phyloP scores from a whole-genome alignment of 306 rosid species.

The Cajanus cajan region DNA sequence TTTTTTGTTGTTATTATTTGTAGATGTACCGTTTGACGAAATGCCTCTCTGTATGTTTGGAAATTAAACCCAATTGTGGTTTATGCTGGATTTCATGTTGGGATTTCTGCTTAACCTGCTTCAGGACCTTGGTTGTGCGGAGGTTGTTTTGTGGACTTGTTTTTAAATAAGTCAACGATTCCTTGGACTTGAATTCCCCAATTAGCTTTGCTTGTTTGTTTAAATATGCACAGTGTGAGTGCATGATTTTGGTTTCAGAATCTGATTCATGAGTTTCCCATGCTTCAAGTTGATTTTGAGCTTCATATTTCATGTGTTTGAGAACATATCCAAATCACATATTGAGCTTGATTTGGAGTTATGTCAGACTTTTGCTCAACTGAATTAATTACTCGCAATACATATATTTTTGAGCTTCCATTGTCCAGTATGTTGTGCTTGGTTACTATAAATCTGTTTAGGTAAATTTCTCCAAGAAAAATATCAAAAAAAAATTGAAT shows the following conservation, averaged over 20 bases:
- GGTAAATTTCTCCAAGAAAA: too few relatives aligned
- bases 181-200: background rate
- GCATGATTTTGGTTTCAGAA: background rate
- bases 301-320: background rate
- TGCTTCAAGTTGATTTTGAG: background rate
- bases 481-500: too few relatives aligned
- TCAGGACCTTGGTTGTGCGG: background rate
- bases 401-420: background rate
- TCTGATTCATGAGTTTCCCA: background rate
- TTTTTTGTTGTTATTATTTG: background rate
- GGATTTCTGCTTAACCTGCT: background rate
- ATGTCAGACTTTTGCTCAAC: background rate
- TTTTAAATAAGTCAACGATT: background rate
- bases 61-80: background rate
- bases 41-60: background rate
- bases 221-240: background rate
- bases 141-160: background rate
- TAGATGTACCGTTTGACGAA: slow-evolving; percentile 25
- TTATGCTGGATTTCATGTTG: background rate
- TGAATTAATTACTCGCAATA: slow-evolving; percentile 17
- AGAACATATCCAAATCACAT: background rate
- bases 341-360: background rate
- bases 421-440: background rate
- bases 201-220: background rate
- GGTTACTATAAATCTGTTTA: too few relatives aligned